A percentile compares a stretch with the other conserved stretches of the same genome.
These are phyloP conservation scores for Vitis vinifera DNA, from an alignment of 164 flowering plant species.

Conservation along the genomic window DNA sequence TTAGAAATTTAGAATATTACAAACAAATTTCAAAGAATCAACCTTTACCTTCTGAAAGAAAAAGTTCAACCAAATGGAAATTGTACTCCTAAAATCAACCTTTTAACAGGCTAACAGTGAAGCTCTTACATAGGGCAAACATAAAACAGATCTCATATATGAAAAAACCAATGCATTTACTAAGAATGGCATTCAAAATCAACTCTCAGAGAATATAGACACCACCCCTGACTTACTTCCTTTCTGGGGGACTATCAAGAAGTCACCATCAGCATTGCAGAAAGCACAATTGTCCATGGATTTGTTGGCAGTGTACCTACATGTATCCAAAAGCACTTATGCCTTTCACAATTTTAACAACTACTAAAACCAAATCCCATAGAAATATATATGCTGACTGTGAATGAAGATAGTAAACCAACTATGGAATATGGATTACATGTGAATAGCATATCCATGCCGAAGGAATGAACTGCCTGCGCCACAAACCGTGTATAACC, in stretches of 20 bases:
- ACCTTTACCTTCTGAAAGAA: too few relatives aligned
- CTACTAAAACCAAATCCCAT: neutral
- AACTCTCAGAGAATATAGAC: neutral
- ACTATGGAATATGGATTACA: slow-evolving; percentile 46
- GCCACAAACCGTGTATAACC: slow-evolving; percentile 77
- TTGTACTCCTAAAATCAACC: neutral
- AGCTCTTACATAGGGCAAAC: neutral
- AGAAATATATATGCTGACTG: too few relatives aligned
- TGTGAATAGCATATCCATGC: slow-evolving; percentile 95
- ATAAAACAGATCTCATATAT: neutral
- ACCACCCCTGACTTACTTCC: slow-evolving; percentile 69
- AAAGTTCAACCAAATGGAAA: too few relatives aligned
- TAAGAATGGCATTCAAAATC: neutral
- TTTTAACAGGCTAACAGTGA: neutral
- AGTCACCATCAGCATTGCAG: slow-evolving; percentile 98
- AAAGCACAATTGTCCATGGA: slow-evolving; percentile 87
- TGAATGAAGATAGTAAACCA: slow-evolving; percentile 5
- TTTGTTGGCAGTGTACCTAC: slow-evolving; percentile 90
- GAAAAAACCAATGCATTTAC: neutral
- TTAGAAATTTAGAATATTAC: too few relatives aligned
- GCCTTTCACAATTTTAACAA: neutral
- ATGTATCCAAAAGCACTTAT: slow-evolving; percentile 13
- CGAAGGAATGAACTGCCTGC: slow-evolving; percentile 93
- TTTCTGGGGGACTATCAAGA: slow-evolving; percentile 85
- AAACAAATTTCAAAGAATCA: neutral